Percentiles rank a stretch among this genome's conserved stretches.
These are phyloP conservation scores for Schizothecium vesticola DNA, from an alignment of 495 filamentous ascomycete species.

Conservation along the genomic window DNA sequence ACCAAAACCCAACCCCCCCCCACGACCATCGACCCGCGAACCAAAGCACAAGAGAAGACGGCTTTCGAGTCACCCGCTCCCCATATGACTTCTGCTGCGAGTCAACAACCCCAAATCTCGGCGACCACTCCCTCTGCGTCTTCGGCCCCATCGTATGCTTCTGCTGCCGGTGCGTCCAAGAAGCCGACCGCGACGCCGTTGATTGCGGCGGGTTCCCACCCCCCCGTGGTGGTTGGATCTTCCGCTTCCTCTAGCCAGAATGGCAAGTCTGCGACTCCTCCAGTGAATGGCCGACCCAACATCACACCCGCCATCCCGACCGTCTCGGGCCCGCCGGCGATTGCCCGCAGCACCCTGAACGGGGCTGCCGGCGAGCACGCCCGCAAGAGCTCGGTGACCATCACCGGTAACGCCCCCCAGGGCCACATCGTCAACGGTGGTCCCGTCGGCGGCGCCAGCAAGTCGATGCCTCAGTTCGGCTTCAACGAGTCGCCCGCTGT, in stretches of 20 bases:
- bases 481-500: slow-evolving; percentile 68
- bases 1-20: slow-evolving; percentile 14
- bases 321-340: slow-evolving; percentile 38
- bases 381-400: slow-evolving; percentile 81
- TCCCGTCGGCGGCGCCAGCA: slow-evolving; percentile 46
- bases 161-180: slow-evolving; percentile 73
- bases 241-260: slow-evolving; percentile 59
- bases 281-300: slow-evolving; percentile 75
- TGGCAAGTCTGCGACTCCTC: slow-evolving; percentile 76
- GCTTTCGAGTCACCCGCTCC: slow-evolving; percentile 34
- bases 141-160: slow-evolving; percentile 62
- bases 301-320: slow-evolving; percentile 65
- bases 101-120: slow-evolving; percentile 48
- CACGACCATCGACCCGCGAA: slow-evolving; percentile 3
- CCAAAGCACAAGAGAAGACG: slow-evolving; percentile 18
- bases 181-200: slow-evolving; percentile 60
- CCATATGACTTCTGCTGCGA: slow-evolving; percentile 49
- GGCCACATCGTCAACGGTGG: slow-evolving; percentile 72
- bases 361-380: slow-evolving; percentile 60
- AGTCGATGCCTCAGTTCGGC: slow-evolving; percentile 69
- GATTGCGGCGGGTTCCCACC: slow-evolving; percentile 63
- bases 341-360: slow-evolving; percentile 60
- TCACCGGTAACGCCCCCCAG: slow-evolving; percentile 70
- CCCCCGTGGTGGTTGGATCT: slow-evolving; percentile 63
- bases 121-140: slow-evolving; percentile 56